phyloP scores from a whole-genome alignment of 2,329 filamentous ascomycete species.

The Pezicula neosporulosa region DNA sequence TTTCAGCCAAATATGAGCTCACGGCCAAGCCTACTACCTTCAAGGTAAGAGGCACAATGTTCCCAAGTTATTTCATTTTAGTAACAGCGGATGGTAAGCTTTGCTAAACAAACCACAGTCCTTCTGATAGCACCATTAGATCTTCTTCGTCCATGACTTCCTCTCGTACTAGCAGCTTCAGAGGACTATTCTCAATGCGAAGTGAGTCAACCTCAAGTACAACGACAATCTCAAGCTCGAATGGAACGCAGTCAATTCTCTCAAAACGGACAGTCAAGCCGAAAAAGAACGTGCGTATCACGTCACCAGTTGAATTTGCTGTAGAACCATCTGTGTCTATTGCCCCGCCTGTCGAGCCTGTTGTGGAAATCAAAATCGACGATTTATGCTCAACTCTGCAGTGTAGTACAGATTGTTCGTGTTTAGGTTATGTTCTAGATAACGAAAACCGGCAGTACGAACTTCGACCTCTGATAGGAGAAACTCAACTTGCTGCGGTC shows the following conservation, averaged over 20 bases:
- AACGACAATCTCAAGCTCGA: neutral
- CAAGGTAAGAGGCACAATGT: neutral
- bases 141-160: neutral
- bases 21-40: neutral
- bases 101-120: neutral
- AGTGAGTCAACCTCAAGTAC: neutral
- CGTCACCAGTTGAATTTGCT: neutral
- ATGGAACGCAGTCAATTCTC: neutral
- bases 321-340: neutral
- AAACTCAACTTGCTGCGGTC: neutral
- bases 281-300: neutral
- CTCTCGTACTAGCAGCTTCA: neutral
- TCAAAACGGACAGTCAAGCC: neutral
- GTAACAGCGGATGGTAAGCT: neutral
- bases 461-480: conserved; percentile 2
- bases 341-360: neutral
- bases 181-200: neutral
- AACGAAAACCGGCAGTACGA: conserved; percentile 9
- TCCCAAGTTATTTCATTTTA: neutral
- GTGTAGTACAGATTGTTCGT: neutral
- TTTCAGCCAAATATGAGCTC: neutral
- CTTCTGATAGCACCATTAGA: neutral
- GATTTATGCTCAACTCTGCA: conserved; percentile 14
- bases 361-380: conserved; percentile 7
- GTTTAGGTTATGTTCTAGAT: conserved; percentile 15